These are phyloP conservation scores for Penicillium vulpinum DNA, from an alignment of 2,329 filamentous ascomycete genomes.

Conservation along the genomic window DNA sequence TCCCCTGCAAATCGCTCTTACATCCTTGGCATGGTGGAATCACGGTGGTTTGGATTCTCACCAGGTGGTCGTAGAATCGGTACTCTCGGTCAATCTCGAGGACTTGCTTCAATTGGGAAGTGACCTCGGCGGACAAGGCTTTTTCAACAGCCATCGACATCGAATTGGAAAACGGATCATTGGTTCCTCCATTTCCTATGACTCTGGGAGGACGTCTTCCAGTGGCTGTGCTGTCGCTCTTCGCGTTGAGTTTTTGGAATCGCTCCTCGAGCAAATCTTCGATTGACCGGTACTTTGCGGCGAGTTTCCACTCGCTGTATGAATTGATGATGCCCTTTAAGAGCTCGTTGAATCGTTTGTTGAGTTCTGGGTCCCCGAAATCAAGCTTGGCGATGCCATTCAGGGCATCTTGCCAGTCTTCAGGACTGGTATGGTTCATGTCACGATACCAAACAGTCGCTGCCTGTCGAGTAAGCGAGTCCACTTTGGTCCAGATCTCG, in stretches of 20 bases:
- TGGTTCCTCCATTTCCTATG: neutral
- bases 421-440: neutral
- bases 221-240: neutral
- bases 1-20: conserved; percentile 22
- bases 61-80: conserved; percentile 26
- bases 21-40: conserved; percentile 28
- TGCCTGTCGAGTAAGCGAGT: neutral
- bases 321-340: neutral
- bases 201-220: neutral
- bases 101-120: conserved; percentile 25
- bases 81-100: conserved; percentile 20
- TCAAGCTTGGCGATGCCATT: neutral
- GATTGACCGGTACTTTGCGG: too few relatives aligned
- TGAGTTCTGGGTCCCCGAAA: neutral
- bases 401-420: neutral
- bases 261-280: neutral
- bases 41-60: conserved; percentile 18
- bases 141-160: neutral
- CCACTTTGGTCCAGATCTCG: neutral
- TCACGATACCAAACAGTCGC: neutral
- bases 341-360: neutral
- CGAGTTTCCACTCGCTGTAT: neutral
- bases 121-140: conserved; percentile 8
- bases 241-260: neutral
- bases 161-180: neutral